Evolutionary conservation across 441 rosid genomes (phyloP), one percentile per base, ranked within the genome.

Genomic region (Codiaeum variegatum): DNA sequence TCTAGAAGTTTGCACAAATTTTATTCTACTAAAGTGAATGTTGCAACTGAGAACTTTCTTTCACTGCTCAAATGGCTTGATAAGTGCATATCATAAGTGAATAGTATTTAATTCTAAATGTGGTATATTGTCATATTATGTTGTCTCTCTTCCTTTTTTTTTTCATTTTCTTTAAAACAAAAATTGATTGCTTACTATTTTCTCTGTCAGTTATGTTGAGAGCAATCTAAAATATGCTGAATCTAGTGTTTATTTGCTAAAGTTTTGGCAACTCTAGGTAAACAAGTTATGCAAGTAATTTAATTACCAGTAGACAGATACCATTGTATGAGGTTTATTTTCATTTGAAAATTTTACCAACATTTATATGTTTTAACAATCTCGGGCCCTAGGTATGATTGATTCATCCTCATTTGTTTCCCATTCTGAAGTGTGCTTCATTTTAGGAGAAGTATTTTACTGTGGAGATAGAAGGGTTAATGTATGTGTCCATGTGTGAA

Each of bases 231-330:
- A 92, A 66, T 94, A 91, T 84, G 98, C 98, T 55, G 99, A 95
- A 83, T 92, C 99, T 6, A 85, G 90, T 77, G 93, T 91, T 75
- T 92, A 92, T 87, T 83, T 94, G 83, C 91, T 94, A 64, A 94
- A 94, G 84, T 92, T 94, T 82, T 92, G 93, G 56, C 98, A 94
- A 80, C 98, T 94, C 70, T 97, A 94, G 98, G 99, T 91, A 78
- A 70, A 66, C 23, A 60, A 56, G 61, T 56, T 58, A 74, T 66
- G 19, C 8, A 24, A 64, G 47, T 26, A 59, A 63, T 75, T 21
- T 52, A 24, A 40, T 51, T 42, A 47, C 36, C 36, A 59, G 62
- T 51, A 46, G 47, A 44, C 60, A 72, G 56, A 42, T 72, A 29
- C n/a, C 44, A 72, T 21, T 59, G n/a, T 67, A 6, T 36, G 36